phyloP scores from a whole-genome alignment of 495 filamentous ascomycete species.

The Aspergillus diversus region DNA sequence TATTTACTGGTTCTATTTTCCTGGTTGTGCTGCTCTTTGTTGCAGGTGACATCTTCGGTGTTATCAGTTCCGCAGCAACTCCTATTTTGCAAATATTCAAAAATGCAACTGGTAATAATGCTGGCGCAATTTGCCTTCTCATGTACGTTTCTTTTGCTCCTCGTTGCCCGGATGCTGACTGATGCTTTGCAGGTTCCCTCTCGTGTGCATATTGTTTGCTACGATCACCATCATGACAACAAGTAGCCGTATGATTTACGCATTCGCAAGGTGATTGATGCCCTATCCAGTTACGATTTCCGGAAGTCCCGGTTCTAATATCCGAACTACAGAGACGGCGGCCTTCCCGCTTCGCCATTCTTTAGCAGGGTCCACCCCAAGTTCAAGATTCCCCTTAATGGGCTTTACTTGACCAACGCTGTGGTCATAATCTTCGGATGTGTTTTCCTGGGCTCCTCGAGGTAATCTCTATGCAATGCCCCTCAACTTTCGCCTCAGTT shows the following conservation, averaged over 20 bases:
- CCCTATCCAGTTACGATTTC: too few species aligned
- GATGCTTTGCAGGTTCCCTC: constrained; percentile 57
- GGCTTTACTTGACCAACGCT: constrained; percentile 64
- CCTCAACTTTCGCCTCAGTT: neutral
- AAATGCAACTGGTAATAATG: constrained; percentile 66
- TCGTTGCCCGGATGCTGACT: constrained; percentile 15
- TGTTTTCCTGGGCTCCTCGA: constrained; percentile 76
- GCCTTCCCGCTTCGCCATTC: constrained; percentile 66
- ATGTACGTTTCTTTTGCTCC: constrained; percentile 46
- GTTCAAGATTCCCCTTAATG: constrained; percentile 70
- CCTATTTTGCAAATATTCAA: constrained; percentile 73
- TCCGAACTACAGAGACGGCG: constrained; percentile 58
- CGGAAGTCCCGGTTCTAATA: constrained; percentile 14
- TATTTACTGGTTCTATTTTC: constrained; percentile 70
- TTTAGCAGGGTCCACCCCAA: constrained; percentile 66
- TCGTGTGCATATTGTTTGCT: constrained; percentile 73
- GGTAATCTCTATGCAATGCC: constrained; percentile 27
- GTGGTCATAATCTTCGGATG: constrained; percentile 71
- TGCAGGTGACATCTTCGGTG: constrained; percentile 57
- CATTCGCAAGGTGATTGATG: constrained; percentile 59
- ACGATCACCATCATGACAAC: constrained; percentile 76
- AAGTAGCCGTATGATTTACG: constrained; percentile 75
- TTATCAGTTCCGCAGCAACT: constrained; percentile 64
- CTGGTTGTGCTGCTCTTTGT: constrained; percentile 68
- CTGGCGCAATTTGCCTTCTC: constrained; percentile 68